These are phyloP conservation scores for Fonsecaea monophora DNA, from an alignment of 2,329 filamentous ascomycete species.

Conservation along the genomic window DNA sequence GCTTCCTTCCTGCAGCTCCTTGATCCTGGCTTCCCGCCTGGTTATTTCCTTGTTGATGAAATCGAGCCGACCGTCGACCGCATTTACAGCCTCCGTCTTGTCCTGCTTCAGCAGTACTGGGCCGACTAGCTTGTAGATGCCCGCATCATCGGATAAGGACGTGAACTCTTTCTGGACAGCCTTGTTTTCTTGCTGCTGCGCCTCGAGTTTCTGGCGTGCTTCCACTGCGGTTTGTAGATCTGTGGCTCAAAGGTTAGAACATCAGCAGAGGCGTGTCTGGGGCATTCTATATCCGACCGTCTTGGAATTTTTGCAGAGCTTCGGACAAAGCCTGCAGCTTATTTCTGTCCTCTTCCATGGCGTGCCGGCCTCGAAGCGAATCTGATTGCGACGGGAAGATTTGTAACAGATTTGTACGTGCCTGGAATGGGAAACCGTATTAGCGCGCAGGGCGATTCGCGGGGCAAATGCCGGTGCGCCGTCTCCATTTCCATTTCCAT, in stretches of 20 bases:
- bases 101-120: constrained; percentile 95
- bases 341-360: constrained; percentile 66
- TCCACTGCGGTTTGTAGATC: constrained; percentile 79
- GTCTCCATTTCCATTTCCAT: constrained; percentile 3
- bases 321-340: constrained; percentile 83
- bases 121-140: constrained; percentile 94
- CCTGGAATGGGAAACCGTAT: constrained; percentile 17
- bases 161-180: constrained; percentile 84
- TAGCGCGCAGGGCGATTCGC: constrained; percentile 28
- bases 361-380: constrained; percentile 1
- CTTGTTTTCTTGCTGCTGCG: constrained; percentile 90
- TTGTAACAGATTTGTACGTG: constrained; percentile 25
- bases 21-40: constrained; percentile 70
- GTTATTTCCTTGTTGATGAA: constrained; percentile 92
- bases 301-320: constrained; percentile 84
- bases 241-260: constrained; percentile 48
- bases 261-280: not conserved
- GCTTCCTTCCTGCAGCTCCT: constrained; percentile 67
- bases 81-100: constrained; percentile 84
- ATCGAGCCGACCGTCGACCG: constrained; percentile 86
- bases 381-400: constrained; percentile 20
- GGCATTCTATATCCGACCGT: constrained; percentile 61
- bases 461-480: constrained; percentile 31
- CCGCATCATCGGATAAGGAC: constrained; percentile 77
- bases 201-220: constrained; percentile 86